Conservation (phyloP, 352 stramenopile genomes). For the Phytophthora vignae region DNA sequence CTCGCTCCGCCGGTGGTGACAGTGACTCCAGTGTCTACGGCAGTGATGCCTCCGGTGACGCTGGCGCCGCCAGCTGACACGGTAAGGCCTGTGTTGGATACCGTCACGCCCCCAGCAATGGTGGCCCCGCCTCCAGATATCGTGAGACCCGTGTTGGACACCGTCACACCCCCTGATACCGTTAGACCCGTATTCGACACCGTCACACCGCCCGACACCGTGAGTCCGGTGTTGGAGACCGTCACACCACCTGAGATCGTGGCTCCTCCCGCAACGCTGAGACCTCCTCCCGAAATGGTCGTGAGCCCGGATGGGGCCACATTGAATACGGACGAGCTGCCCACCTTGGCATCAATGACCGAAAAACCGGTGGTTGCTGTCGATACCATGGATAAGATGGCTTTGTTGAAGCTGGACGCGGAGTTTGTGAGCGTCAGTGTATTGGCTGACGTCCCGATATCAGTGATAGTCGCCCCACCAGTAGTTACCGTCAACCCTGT, state of each 20-base stretch:
- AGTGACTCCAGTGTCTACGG: slow-evolving; percentile 17
- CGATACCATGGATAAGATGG: slow-evolving; percentile 14
- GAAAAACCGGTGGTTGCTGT: slow-evolving; percentile 13
- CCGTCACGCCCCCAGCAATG: too few species aligned
- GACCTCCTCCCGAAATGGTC: slow-evolving; percentile 40
- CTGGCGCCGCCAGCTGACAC: slow-evolving; percentile 4
- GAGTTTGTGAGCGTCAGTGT: slow-evolving; percentile 20
- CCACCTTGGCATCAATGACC: slow-evolving; percentile 20
- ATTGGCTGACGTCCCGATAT: slow-evolving; percentile 4
- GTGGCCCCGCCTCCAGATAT: slow-evolving; percentile 12
- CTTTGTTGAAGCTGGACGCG: slow-evolving; percentile 8
- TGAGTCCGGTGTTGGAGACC: not conserved
- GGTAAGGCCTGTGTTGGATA: too few species aligned
- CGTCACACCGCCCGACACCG: not conserved
- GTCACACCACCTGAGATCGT: not conserved
- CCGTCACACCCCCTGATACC: slow-evolving; percentile 17
- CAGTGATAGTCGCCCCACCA: slow-evolving; percentile 16
- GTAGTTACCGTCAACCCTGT: not conserved
- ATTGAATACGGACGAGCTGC: slow-evolving; percentile 27
- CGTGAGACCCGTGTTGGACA: not conserved
- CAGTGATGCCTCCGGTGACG: slow-evolving; percentile 6
- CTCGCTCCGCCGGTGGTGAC: slow-evolving; percentile 12
- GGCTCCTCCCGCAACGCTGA: slow-evolving; percentile 38
- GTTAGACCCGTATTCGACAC: slow-evolving; percentile 21
- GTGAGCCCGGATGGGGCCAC: slow-evolving; percentile 45